These are phyloP conservation scores for Austroboletus eburneus DNA, from an alignment of 768 basidiomycete genomes.

Conservation along the genomic window DNA sequence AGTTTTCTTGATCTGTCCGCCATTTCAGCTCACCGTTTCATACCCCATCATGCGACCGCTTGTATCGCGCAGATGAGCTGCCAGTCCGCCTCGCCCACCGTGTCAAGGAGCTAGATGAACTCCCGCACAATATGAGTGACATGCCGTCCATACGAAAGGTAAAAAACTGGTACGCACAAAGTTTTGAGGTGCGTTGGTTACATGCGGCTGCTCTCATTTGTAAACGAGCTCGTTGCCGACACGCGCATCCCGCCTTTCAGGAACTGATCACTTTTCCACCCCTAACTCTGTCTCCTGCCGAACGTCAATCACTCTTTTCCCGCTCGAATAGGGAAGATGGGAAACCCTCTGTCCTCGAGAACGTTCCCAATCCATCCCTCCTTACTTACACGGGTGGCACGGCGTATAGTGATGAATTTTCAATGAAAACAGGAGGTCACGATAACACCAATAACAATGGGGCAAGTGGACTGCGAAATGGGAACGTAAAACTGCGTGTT, in stretches of 20 bases:
- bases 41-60: neutral
- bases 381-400: conserved; percentile 19
- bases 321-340: conserved; percentile 32
- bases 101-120: conserved; percentile 90
- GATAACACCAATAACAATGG: conserved; percentile 29
- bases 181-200: conserved; percentile 75
- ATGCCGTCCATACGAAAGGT: conserved; percentile 94
- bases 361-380: conserved; percentile 76
- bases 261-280: conserved; percentile 87
- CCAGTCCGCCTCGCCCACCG: conserved; percentile 94
- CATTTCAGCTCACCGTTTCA: neutral
- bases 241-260: conserved; percentile 35
- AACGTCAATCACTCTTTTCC: conserved; percentile 62
- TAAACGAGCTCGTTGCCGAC: conserved; percentile 3
- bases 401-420: conserved; percentile 1
- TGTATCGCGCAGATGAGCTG: conserved; percentile 64
- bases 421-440: neutral
- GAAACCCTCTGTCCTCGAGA: conserved; percentile 57
- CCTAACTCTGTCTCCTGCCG: conserved; percentile 60
- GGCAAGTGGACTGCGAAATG: conserved; percentile 39
- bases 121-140: conserved; percentile 85
- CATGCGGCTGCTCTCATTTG: neutral
- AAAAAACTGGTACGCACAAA: conserved; percentile 99
- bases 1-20: neutral
- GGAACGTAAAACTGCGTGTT: conserved; percentile 65